Percentiles rank a stretch among this genome's conserved stretches.
phyloP scores from a whole-genome alignment of 2,329 filamentous ascomycete genomes.

The Calycina herbarum region DNA sequence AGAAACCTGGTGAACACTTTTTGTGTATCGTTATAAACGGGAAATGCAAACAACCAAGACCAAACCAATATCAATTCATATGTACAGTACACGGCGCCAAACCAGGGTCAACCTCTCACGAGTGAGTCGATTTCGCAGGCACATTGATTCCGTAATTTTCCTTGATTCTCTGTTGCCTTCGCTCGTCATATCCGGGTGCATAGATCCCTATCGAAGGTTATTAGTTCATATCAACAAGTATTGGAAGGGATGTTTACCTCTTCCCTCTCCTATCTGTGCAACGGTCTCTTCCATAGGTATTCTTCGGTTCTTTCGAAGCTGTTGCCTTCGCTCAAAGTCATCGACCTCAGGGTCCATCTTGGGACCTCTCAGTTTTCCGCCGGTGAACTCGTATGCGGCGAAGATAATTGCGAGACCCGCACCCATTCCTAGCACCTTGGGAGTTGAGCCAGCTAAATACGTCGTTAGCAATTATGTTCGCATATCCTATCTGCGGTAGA shows the following conservation, averaged over 20 bases:
- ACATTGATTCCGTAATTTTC: constrained; percentile 71
- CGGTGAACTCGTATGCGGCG: constrained; percentile 63
- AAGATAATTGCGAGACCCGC: constrained; percentile 55
- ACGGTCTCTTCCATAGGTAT: constrained; percentile 65
- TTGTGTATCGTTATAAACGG: not conserved
- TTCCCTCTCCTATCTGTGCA: constrained; percentile 66
- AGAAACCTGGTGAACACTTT: not conserved
- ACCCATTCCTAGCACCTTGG: constrained; percentile 65
- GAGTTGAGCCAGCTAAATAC: constrained; percentile 56
- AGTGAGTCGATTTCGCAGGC: constrained; percentile 31
- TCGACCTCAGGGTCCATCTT: constrained; percentile 53
- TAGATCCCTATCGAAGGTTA: constrained; percentile 56
- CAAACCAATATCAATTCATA: constrained; percentile 18
- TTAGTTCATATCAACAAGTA: not conserved
- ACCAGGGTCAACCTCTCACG: not conserved
- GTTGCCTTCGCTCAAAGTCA: constrained; percentile 63
- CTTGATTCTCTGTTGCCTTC: constrained; percentile 66
- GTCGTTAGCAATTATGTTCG: constrained; percentile 20
- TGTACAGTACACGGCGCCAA: constrained; percentile 26
- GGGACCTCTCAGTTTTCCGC: constrained; percentile 55
- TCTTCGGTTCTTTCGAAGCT: constrained; percentile 60
- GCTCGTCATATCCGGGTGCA: constrained; percentile 66
- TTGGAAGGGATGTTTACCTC: constrained; percentile 50
- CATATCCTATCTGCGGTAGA: not conserved
- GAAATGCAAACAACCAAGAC: not conserved